These are phyloP conservation scores for Tetrahymena borealis DNA, from an alignment of 73 alveolate species.

Conservation along the genomic window DNA sequence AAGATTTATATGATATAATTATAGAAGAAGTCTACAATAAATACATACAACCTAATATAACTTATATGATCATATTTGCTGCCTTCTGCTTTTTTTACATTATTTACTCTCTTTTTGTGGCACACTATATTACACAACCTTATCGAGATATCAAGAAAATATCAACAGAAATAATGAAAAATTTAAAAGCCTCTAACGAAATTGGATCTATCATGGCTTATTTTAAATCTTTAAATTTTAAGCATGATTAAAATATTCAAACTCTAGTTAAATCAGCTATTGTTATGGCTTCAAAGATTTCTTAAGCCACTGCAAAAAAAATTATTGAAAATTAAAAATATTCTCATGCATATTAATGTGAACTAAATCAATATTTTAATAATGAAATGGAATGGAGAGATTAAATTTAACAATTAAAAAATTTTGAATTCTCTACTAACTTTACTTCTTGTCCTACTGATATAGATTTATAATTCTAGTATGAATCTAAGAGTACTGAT, in stretches of 20 bases:
- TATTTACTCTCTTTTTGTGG: neutral
- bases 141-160: neutral
- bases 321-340: neutral
- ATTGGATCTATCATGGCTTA: neutral
- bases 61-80: neutral
- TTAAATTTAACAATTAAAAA: neutral
- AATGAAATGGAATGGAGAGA: neutral
- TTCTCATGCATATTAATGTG: neutral
- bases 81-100: neutral
- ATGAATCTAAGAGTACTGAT: neutral
- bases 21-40: neutral
- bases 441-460: neutral
- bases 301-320: neutral
- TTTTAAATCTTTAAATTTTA: neutral
- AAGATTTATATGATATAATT: neutral
- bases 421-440: neutral
- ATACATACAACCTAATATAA: neutral
- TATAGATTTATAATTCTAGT: neutral
- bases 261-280: neutral
- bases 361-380: neutral
- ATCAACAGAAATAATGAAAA: neutral
- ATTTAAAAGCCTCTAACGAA: neutral
- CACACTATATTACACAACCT: neutral
- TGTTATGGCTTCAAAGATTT: neutral
- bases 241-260: neutral